phyloP scores from a whole-genome alignment of 192 early-diverging fungal genomes.

The Backusella westeae region DNA sequence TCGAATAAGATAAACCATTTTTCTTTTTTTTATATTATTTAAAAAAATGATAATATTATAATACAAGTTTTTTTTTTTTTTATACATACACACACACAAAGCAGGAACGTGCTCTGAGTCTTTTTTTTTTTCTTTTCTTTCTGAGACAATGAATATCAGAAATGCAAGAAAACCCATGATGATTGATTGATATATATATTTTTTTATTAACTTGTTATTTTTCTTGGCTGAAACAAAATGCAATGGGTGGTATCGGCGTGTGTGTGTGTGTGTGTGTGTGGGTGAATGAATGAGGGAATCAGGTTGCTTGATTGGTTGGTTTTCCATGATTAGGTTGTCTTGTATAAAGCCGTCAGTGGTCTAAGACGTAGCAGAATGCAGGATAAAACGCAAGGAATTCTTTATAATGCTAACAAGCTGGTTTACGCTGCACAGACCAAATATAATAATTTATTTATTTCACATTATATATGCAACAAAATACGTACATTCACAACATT shows the following conservation, averaged over 20 bases:
- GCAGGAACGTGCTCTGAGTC: too few species aligned
- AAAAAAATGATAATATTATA: conserved; percentile 1
- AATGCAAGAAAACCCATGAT: not conserved
- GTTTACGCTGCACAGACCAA: not conserved
- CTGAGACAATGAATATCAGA: not conserved
- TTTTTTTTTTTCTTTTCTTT: not conserved
- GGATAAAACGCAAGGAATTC: not conserved
- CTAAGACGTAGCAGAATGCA: not conserved
- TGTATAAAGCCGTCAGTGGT: not conserved
- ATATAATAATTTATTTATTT: conserved; percentile 7
- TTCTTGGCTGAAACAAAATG: not conserved
- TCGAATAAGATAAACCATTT: conserved; percentile 5
- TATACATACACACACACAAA: not conserved
- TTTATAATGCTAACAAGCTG: not conserved
- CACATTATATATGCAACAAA: not conserved
- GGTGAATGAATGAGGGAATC: not conserved
- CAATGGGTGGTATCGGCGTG: not conserved
- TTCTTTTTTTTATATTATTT: not conserved
- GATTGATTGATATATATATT: not conserved
- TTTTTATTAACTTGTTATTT: not conserved
- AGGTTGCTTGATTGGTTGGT: not conserved
- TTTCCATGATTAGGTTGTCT: not conserved
- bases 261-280: not conserved
- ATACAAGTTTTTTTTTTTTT: not conserved
- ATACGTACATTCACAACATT: not conserved